A percentile compares a stretch with the other conserved stretches of the same genome.
Evolutionary conservation across 352 stramenopile genomes (phyloP).

Genomic region (Plasmopara halstedii): DNA sequence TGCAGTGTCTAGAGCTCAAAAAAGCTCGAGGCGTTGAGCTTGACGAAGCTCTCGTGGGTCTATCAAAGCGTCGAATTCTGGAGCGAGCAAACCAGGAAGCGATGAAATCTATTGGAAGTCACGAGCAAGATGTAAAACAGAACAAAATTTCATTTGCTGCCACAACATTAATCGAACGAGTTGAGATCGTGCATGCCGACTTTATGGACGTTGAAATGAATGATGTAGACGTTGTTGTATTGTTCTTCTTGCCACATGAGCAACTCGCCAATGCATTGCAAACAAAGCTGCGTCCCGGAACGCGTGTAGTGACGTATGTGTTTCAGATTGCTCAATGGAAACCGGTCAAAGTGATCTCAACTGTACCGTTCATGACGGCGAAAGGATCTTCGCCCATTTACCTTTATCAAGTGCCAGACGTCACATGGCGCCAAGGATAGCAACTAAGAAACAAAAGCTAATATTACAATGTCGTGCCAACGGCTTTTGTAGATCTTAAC

Average conservation of each 20-base stretch:
- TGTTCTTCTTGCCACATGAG: slow-evolving; percentile 61
- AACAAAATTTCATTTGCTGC: neutral
- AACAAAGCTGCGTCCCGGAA: slow-evolving; percentile 29
- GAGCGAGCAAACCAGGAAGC: slow-evolving; percentile 5
- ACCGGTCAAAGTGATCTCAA: slow-evolving; percentile 26
- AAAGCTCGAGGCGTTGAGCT: slow-evolving; percentile 45
- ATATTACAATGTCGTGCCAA: neutral
- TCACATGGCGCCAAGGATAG: neutral
- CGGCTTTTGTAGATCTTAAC: slow-evolving; percentile 3
- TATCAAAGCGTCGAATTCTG: slow-evolving; percentile 26
- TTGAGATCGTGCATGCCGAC: slow-evolving; percentile 41
- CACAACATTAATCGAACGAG: slow-evolving; percentile 10
- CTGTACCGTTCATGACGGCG: slow-evolving; percentile 56
- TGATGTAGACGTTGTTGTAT: slow-evolving; percentile 37
- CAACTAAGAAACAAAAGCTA: slow-evolving; percentile 3
- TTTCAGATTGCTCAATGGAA: slow-evolving; percentile 57
- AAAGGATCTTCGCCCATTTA: slow-evolving; percentile 39
- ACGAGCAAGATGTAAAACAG: neutral
- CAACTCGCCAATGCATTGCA: slow-evolving; percentile 30
- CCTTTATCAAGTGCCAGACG: slow-evolving; percentile 31
- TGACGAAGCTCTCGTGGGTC: slow-evolving; percentile 38
- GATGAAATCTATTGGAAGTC: neutral
- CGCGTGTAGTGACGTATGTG: slow-evolving; percentile 57
- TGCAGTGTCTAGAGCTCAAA: slow-evolving; percentile 13
- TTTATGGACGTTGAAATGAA: slow-evolving; percentile 41